Percentiles rank a stretch among this genome's conserved stretches.
Conservation (phyloP, 768 basidiomycete species). For the Rhodosporidiobolus odoratus region DNA sequence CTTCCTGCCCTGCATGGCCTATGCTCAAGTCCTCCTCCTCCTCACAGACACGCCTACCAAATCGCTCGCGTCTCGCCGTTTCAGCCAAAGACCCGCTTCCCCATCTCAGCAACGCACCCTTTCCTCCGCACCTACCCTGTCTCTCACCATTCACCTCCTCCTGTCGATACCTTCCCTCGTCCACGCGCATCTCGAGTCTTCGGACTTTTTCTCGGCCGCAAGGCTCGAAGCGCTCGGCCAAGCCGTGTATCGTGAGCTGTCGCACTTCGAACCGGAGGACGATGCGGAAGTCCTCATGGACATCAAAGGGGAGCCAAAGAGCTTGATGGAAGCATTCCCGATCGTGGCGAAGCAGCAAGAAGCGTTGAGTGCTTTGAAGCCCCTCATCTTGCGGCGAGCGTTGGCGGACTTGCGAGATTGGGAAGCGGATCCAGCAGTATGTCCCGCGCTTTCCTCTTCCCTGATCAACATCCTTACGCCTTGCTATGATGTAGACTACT, state of each 20-base stretch:
- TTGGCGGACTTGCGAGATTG: conserved; percentile 1
- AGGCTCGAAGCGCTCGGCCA: conserved; percentile 39
- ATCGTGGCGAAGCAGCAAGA: conserved; percentile 42
- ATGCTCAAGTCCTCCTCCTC: not conserved
- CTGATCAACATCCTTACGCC: not conserved
- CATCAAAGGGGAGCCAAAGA: not conserved
- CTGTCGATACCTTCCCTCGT: conserved; percentile 39
- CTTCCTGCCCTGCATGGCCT: not conserved
- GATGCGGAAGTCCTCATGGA: not conserved
- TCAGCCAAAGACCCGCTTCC: not conserved
- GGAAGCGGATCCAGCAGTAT: not conserved
- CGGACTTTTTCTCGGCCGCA: conserved; percentile 38
- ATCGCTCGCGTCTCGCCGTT: not conserved
- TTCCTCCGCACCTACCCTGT: conserved; percentile 20
- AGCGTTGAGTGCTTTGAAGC: conserved; percentile 23
- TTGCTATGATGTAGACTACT: conserved; percentile 2
- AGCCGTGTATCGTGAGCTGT: conserved; percentile 39
- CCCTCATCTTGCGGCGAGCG: conserved; percentile 23
- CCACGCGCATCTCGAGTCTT: conserved; percentile 34
- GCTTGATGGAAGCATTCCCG: conserved; percentile 33
- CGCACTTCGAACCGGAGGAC: conserved; percentile 14
- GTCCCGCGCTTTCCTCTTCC: not conserved
- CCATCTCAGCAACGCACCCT: not conserved
- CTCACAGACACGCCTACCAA: not conserved
- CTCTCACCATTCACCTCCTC: conserved; percentile 35